These are phyloP conservation scores for Phoma sp. DNA, from an alignment of 2,329 filamentous ascomycete species.

Conservation along the genomic window DNA sequence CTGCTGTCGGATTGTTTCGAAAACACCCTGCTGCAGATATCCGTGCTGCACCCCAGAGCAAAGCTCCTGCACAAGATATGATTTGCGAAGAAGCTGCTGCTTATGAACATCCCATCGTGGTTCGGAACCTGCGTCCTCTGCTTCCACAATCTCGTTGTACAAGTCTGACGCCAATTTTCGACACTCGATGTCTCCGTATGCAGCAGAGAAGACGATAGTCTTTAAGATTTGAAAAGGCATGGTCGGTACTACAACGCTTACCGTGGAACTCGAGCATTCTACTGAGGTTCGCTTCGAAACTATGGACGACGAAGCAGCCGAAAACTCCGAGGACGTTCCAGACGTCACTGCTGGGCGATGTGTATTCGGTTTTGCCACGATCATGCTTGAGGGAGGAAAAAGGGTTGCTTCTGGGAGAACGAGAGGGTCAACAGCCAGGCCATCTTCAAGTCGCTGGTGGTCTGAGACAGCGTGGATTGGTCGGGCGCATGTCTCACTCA, in stretches of 20 bases:
- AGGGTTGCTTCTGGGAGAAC: not conserved
- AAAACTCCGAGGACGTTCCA: not conserved
- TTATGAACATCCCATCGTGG: not conserved
- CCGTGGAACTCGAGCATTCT: not conserved
- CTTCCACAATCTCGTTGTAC: not conserved
- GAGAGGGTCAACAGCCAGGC: not conserved
- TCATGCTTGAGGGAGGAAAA: not conserved
- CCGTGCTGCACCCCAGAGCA: not conserved
- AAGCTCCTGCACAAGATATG: slow-evolving; percentile 1
- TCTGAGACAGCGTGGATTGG: not conserved
- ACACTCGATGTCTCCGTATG: not conserved
- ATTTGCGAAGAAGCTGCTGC: not conserved
- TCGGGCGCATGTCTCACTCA: not conserved
- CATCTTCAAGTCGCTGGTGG: not conserved
- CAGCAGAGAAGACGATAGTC: slow-evolving; percentile 1
- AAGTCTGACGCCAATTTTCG: not conserved
- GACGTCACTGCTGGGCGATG: not conserved
- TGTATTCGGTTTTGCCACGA: not conserved
- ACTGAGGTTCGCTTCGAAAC: not conserved
- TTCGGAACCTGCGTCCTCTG: not conserved
- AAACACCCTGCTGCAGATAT: not conserved
- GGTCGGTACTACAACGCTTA: not conserved
- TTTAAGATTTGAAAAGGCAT: not conserved
- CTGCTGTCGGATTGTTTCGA: not conserved
- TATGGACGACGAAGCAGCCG: not conserved